Evolutionary conservation across 2,329 filamentous ascomycete species (phyloP), one percentile per base, ranked within the genome.

Genomic region (Diaporthe citrichinensis): DNA sequence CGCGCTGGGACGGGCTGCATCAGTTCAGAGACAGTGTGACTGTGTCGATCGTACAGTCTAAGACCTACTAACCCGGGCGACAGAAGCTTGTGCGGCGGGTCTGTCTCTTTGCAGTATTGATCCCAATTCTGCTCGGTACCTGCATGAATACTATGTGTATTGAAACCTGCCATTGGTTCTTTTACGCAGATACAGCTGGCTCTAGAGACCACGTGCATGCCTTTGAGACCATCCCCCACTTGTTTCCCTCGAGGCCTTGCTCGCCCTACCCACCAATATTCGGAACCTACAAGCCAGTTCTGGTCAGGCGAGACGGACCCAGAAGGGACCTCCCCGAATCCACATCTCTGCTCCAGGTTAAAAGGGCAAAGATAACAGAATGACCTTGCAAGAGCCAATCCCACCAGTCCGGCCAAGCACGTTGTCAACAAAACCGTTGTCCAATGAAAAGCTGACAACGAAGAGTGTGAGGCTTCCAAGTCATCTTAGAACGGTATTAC

Each of bases 351-450:
- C 55, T 34, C 8, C 31, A 23, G 28, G 1, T 10, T 10, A 6
- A 36, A 3, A 15, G 4, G 7, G 31, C 7, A 31, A 34, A 57
- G 53, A 20, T 31, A 23, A 14, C 14, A 57, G 17, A 23, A 4
- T 10, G 17, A 51, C 28, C 25, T 55, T 36, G 20, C 31, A 15
- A 39, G 36, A 53, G n/a, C 65, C 65, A 69, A 69, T 69, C 65
- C 65, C 25, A 25, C 25, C 20, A 4, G 6, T 25, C 65, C 14
- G 10, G n/a, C 14, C n/a, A 6, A 36, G 4, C 65, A 69, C 65
- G 65, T 53, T 69, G 62, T 41, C 12, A 17, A 53, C 8, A 31
- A n/a, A 28, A 8, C 31, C 0, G 23, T 55, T 39, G 20, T 36
- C 46, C 65, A 69, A 55, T 55, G 7, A 9, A 20, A 39, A 36